Evolutionary conservation across 1,139 yeast species (phyloP).

Genomic region (Debaryomyces coudertii): DNA sequence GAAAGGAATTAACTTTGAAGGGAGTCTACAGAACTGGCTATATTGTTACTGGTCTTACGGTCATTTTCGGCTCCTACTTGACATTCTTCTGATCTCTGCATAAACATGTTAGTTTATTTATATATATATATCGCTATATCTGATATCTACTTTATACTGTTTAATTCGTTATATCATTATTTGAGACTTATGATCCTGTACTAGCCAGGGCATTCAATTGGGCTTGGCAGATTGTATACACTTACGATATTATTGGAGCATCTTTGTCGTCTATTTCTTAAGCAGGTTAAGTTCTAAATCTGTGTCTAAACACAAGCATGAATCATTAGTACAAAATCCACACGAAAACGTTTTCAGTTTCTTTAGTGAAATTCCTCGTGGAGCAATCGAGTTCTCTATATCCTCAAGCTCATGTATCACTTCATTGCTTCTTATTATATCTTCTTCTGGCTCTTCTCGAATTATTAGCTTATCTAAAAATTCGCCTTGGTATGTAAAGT

Average conservation of each 20-base stretch:
- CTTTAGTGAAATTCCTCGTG: not conserved
- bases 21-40: constrained; percentile 96
- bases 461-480: constrained; percentile 17
- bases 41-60: constrained; percentile 73
- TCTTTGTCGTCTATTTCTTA: constrained; percentile 8
- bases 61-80: constrained; percentile 62
- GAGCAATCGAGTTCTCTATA: not conserved
- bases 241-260: too few relatives aligned
- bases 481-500: constrained; percentile 7
- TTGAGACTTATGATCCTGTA: not conserved
- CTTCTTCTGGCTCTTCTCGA: constrained; percentile 11
- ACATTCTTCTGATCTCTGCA: constrained; percentile 37
- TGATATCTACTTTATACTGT: constrained; percentile 5
- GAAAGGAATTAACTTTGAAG: constrained; percentile 72
- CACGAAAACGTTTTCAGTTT: constrained; percentile 25
- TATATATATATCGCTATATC: constrained; percentile 5
- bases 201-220: not conserved
- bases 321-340: constrained; percentile 48
- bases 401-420: constrained; percentile 5
- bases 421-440: constrained; percentile 10
- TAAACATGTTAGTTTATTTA: constrained; percentile 5
- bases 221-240: too few relatives aligned
- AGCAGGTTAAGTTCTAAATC: constrained; percentile 20
- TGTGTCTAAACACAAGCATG: constrained; percentile 47
- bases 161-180: constrained; percentile 9